Conservation (phyloP, 2,329 filamentous ascomycete genomes). For the Biscogniauxia mediterranea region DNA sequence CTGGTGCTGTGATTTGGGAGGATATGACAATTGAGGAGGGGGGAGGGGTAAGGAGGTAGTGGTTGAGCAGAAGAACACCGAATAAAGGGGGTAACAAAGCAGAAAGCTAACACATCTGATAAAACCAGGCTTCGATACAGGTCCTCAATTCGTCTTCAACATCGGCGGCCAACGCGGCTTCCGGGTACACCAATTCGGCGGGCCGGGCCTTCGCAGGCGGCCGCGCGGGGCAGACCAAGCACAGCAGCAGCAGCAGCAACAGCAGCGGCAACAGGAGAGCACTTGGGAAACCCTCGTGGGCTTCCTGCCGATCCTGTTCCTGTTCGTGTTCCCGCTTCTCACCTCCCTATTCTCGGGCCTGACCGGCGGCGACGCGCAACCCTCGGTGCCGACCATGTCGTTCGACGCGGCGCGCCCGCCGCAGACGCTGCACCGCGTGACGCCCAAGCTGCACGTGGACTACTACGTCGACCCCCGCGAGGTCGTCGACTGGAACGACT, state of each 20-base stretch:
- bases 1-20: background rate
- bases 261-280: slow-evolving; percentile 40
- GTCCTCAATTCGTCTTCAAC: slow-evolving; percentile 93
- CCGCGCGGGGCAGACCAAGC: slow-evolving; percentile 61
- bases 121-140: slow-evolving; percentile 64
- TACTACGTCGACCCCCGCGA: slow-evolving; percentile 86
- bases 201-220: slow-evolving; percentile 70
- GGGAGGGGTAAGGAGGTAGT: no score
- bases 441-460: slow-evolving; percentile 67
- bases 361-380: slow-evolving; percentile 46
- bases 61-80: no score
- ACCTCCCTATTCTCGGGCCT: slow-evolving; percentile 73
- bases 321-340: slow-evolving; percentile 83
- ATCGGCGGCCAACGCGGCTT: slow-evolving; percentile 88
- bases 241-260: slow-evolving; percentile 48
- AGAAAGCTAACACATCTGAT: slow-evolving; percentile 6
- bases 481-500: slow-evolving; percentile 64
- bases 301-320: slow-evolving; percentile 81
- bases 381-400: slow-evolving; percentile 66
- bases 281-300: slow-evolving; percentile 62
- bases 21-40: background rate
- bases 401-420: slow-evolving; percentile 72
- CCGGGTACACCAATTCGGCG: slow-evolving; percentile 93
- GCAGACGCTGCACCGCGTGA: slow-evolving; percentile 71
- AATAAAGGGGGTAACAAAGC: background rate